Conservation (phyloP, 1,284 basidiomycete genomes). For the Ceratobasidium sp. region DNA sequence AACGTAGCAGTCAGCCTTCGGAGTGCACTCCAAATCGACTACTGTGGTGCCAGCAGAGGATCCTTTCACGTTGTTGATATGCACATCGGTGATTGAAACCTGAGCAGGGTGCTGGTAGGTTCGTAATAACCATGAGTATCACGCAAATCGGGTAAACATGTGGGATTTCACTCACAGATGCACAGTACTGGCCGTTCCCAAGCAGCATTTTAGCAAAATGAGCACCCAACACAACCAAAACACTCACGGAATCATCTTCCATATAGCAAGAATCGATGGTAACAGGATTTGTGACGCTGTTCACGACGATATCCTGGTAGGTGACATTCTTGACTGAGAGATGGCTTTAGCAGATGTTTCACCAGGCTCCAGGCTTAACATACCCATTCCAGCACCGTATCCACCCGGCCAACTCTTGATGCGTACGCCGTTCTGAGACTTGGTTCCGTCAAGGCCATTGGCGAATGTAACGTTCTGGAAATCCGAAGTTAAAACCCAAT, state of each 20-base stretch:
- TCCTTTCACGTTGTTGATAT: conserved; percentile 43
- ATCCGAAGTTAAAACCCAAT: neutral
- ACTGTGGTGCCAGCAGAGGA: conserved; percentile 28
- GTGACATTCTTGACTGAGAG: conserved; percentile 41
- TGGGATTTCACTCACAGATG: conserved; percentile 7
- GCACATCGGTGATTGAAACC: conserved; percentile 39
- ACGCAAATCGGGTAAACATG: neutral
- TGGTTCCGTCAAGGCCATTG: conserved; percentile 35
- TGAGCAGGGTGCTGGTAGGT: conserved; percentile 32
- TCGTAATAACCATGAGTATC: neutral
- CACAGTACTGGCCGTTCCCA: conserved; percentile 25
- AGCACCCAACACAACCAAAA: neutral
- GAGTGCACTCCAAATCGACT: conserved; percentile 27
- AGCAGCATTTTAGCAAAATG: neutral
- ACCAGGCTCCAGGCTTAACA: neutral
- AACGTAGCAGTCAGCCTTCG: conserved; percentile 37
- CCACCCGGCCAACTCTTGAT: conserved; percentile 46
- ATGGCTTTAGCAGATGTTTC: neutral
- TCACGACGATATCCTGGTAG: conserved; percentile 41
- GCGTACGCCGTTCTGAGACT: conserved; percentile 43
- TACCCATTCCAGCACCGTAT: conserved; percentile 41
- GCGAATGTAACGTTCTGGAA: conserved; percentile 29
- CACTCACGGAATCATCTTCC: conserved; percentile 36
- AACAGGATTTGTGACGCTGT: conserved; percentile 28
- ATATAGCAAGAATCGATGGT: conserved; percentile 43